A percentile compares a stretch with the other conserved stretches of the same genome.
Evolutionary conservation across 1,284 basidiomycete species (phyloP).

Genomic region (Schizophyllum amplum): DNA sequence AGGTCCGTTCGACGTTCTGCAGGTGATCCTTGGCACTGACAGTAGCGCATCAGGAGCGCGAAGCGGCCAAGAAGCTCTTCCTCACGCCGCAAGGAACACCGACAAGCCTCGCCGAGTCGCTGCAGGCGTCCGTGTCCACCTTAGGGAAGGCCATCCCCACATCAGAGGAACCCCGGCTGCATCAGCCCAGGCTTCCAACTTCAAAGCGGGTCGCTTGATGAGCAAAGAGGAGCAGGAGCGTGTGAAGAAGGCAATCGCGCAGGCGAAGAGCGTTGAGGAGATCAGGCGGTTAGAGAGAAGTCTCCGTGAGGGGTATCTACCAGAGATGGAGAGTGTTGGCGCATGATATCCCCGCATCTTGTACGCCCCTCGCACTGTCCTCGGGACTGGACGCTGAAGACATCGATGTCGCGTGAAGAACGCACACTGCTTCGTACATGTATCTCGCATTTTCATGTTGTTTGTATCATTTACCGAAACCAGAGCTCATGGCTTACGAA

Average conservation of each 20-base stretch:
- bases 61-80: conserved; percentile 68
- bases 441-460: no score
- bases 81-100: conserved; percentile 68
- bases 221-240: conserved; percentile 88
- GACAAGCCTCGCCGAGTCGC: conserved; percentile 65
- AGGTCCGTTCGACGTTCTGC: conserved; percentile 53
- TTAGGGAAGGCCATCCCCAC: neutral
- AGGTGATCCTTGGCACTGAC: neutral
- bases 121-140: neutral
- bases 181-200: neutral
- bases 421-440: no score
- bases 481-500: no score
- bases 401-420: no score
- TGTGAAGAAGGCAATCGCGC: conserved; percentile 85
- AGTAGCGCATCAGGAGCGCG: conserved; percentile 55
- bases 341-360: conserved; percentile 33
- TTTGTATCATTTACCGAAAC: no score
- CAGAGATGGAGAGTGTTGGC: conserved; percentile 65
- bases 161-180: neutral
- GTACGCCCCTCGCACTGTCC: no score
- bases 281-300: conserved; percentile 83
- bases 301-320: conserved; percentile 81
- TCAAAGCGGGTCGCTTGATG: conserved; percentile 77
- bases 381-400: no score
- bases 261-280: conserved; percentile 87